Base-by-base conservation (phyloP, 192 early-diverging fungal species). In the Coemansia guatemalensis region DNA sequence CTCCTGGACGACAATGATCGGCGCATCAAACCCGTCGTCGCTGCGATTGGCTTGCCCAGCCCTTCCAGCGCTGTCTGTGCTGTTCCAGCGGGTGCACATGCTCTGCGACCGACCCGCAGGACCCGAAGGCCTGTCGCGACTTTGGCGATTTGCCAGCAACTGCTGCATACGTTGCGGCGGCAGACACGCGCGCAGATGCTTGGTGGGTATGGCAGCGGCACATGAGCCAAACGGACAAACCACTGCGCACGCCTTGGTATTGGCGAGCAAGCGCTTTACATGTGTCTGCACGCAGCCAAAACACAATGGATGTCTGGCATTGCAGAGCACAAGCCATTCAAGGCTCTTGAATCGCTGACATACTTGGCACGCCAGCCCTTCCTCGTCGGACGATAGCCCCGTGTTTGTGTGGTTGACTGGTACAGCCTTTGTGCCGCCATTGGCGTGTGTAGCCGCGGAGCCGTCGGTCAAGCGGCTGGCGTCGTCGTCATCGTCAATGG, bases 251-350 rank as follows among this genome's bases (percentile, higher is more conserved):
- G 56, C 65, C 9, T 54, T 50, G 12, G 54, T 56, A 18, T 47
- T 41, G 21, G 66, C 56, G 47, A 74, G 52, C 21, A 71, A 50
- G 11, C 48, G 24, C 49, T 64, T 59, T 29, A 75, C 78, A 17
- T 74, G 67, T n/a, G 25, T 17, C 41, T 81, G 78, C 23, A 81
- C 73, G 29, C 78, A 81, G 32, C 72, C 71, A 61, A 74, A 81
- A 56, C 78, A 81, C 32, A 81, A 54, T 44, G 53, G 20, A 47
- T 81, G 78, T 18, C 32, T 39, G 25, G 24, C 33, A 11, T 62
- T 44, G 63, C 78, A 81, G 20, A 44, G 53, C 18, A 81, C 73
- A 12, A 64, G 56, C 73, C 68, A 72, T 44, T 81, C 78, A 18
- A 48, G 23, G 18, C 69, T 65, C 32, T 68, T 62, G 65, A 69